A percentile compares a stretch with the other conserved stretches of the same genome.
phyloP scores from a whole-genome alignment of 73 alveolate species.

The Paramecium pentaurelia region DNA sequence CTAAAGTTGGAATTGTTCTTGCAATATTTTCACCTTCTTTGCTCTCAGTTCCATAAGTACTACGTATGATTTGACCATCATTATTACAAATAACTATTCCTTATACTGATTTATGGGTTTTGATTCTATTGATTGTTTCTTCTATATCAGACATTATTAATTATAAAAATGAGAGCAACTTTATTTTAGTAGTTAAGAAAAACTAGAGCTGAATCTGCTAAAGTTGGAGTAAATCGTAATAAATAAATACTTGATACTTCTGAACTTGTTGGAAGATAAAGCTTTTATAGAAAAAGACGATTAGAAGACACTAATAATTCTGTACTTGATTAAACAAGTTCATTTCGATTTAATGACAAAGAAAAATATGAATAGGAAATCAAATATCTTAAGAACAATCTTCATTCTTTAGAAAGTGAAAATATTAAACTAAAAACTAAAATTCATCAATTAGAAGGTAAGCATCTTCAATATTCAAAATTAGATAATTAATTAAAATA shows the following conservation, averaged over 20 bases:
- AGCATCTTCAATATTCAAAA: not conserved
- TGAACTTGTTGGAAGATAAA: not conserved
- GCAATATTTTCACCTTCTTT: slow-evolving; percentile 60
- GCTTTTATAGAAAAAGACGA: not conserved
- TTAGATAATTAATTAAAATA: slow-evolving; percentile 4
- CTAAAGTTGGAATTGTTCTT: slow-evolving; percentile 56
- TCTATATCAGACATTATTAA: slow-evolving; percentile 68
- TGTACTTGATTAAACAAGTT: not conserved
- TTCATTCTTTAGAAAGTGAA: not conserved
- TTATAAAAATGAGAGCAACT: slow-evolving; percentile 13
- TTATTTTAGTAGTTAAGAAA: not conserved
- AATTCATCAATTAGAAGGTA: slow-evolving; percentile 22
- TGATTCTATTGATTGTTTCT: slow-evolving; percentile 70
- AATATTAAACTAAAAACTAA: not conserved
- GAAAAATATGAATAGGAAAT: not conserved
- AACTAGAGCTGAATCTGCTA: not conserved
- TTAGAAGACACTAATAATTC: not conserved
- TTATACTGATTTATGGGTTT: slow-evolving; percentile 69
- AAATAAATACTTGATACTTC: not conserved
- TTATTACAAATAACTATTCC: slow-evolving; percentile 66
- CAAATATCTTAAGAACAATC: not conserved
- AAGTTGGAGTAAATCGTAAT: not conserved
- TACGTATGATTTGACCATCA: slow-evolving; percentile 63
- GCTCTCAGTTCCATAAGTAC: slow-evolving; percentile 44
- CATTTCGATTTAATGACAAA: not conserved